A percentile compares a stretch with the other conserved stretches of the same genome.
Conservation (phyloP, 768 basidiomycete genomes). For the Sarcodon sp. region DNA sequence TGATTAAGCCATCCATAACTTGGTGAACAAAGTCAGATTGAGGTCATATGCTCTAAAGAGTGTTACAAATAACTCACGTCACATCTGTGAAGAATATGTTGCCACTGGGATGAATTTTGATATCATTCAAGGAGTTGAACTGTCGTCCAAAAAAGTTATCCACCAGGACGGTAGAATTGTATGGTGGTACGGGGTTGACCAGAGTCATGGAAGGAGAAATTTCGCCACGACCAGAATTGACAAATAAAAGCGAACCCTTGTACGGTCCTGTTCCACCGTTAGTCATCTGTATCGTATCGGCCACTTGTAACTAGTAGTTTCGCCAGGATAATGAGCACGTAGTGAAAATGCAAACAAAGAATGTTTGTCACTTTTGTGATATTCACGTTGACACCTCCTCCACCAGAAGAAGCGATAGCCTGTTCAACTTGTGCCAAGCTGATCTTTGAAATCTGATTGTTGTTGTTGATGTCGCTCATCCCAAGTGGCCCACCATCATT, state of each 20-base stretch:
- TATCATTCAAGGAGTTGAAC: conserved; percentile 67
- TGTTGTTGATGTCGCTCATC: conserved; percentile 41
- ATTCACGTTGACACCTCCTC: conserved; percentile 27
- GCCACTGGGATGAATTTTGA: conserved; percentile 55
- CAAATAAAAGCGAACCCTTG: conserved; percentile 38
- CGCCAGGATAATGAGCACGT: conserved; percentile 3
- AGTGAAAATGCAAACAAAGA: background rate
- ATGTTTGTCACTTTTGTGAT: conserved; percentile 17
- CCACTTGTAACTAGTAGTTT: conserved; percentile 31
- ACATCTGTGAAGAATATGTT: conserved; percentile 62
- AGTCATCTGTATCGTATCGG: conserved; percentile 45
- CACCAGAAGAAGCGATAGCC: conserved; percentile 22
- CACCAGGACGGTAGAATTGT: conserved; percentile 50
- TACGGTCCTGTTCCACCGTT: conserved; percentile 53
- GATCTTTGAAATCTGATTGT: conserved; percentile 46
- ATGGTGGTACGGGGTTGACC: conserved; percentile 44
- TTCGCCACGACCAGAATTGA: conserved; percentile 46
- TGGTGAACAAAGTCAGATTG: background rate
- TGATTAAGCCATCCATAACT: conserved; percentile 46
- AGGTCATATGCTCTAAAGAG: background rate
- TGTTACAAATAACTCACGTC: conserved; percentile 24
- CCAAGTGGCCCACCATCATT: conserved; percentile 50
- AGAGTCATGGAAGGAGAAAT: conserved; percentile 44
- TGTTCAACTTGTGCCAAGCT: conserved; percentile 36
- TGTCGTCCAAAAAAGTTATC: conserved; percentile 66